These are phyloP conservation scores for Castanea crenata DNA, from an alignment of 306 rosid genomes.

Conservation along the genomic window DNA sequence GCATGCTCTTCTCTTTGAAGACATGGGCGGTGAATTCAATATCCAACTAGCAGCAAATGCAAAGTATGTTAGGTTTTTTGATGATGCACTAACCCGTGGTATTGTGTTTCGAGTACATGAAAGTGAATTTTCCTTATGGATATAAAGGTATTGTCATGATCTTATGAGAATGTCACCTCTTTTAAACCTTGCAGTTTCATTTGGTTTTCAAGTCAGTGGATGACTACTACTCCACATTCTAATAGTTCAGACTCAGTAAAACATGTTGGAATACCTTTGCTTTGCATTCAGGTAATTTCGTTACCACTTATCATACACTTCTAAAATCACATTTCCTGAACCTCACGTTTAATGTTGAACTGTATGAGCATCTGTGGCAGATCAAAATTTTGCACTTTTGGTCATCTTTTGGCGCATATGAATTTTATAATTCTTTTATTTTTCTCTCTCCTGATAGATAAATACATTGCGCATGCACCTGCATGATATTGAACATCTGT, in stretches of 20 bases:
- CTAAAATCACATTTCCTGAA: not conserved
- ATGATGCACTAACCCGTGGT: slow-evolving; percentile 93
- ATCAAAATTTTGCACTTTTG: not conserved
- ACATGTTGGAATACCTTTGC: slow-evolving; percentile 74
- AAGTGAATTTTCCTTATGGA: not conserved
- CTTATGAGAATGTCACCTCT: slow-evolving; percentile 9
- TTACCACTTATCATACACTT: not conserved
- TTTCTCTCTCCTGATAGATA: too few relatives aligned
- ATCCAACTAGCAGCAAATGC: slow-evolving; percentile 70
- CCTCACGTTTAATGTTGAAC: slow-evolving; percentile 6
- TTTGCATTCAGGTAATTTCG: slow-evolving; percentile 86
- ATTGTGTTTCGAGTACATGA: slow-evolving; percentile 20
- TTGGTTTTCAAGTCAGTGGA: slow-evolving; percentile 95
- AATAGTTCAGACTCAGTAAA: slow-evolving; percentile 83
- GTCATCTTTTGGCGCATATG: not conserved
- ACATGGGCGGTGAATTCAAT: slow-evolving; percentile 67
- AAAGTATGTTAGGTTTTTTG: slow-evolving; percentile 77
- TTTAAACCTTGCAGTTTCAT: slow-evolving; percentile 66
- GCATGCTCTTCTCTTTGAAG: slow-evolving; percentile 81
- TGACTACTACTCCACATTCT: slow-evolving; percentile 76
- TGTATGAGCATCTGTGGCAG: not conserved
- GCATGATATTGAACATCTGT: not conserved
- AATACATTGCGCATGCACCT: not conserved
- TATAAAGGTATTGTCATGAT: slow-evolving; percentile 14
- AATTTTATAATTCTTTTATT: too few relatives aligned